These are phyloP conservation scores for Byssochlamys sp. DNA, from an alignment of 2,329 filamentous ascomycete genomes.

Conservation along the genomic window DNA sequence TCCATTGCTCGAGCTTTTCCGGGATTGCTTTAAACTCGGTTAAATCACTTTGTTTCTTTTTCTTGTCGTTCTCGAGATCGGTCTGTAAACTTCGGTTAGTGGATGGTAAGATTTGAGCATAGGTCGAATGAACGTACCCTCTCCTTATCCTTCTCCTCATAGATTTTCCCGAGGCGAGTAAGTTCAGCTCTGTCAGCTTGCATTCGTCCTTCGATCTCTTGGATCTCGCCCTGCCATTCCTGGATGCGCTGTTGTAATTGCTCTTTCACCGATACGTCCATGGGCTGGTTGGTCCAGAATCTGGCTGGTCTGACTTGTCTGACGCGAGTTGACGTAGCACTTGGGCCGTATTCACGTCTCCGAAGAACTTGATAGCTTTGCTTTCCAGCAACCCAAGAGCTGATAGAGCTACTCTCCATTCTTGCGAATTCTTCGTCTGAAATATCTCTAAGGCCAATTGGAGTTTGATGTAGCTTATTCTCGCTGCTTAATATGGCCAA, in stretches of 20 bases:
- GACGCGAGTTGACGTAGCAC: conserved; percentile 61
- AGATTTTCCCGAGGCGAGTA: conserved; percentile 12
- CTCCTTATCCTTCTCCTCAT: conserved; percentile 23
- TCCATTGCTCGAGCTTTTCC: conserved; percentile 49
- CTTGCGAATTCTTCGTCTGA: conserved; percentile 57
- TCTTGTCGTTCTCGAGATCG: conserved; percentile 50
- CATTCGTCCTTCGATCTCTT: conserved; percentile 18
- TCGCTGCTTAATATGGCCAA: conserved; percentile 79
- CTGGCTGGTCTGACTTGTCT: conserved; percentile 51
- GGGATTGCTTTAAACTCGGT: conserved; percentile 59
- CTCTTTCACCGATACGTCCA: conserved; percentile 52
- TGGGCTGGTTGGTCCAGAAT: conserved; percentile 68
- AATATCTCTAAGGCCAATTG: conserved; percentile 55
- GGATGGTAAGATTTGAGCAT: neutral
- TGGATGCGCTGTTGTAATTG: conserved; percentile 47
- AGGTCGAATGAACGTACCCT: conserved; percentile 29
- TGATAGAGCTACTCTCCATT: conserved; percentile 52
- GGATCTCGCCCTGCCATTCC: conserved; percentile 35
- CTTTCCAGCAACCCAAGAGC: conserved; percentile 59
- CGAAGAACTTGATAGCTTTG: conserved; percentile 57
- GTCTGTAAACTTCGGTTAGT: conserved; percentile 14
- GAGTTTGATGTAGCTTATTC: conserved; percentile 58
- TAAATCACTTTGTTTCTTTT: conserved; percentile 54
- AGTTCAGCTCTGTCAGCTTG: conserved; percentile 20
- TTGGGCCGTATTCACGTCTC: conserved; percentile 69